A percentile compares a stretch with the other conserved stretches of the same genome.
phyloP scores from a whole-genome alignment of 2,329 filamentous ascomycete genomes.

The Talaromyces atroroseus region DNA sequence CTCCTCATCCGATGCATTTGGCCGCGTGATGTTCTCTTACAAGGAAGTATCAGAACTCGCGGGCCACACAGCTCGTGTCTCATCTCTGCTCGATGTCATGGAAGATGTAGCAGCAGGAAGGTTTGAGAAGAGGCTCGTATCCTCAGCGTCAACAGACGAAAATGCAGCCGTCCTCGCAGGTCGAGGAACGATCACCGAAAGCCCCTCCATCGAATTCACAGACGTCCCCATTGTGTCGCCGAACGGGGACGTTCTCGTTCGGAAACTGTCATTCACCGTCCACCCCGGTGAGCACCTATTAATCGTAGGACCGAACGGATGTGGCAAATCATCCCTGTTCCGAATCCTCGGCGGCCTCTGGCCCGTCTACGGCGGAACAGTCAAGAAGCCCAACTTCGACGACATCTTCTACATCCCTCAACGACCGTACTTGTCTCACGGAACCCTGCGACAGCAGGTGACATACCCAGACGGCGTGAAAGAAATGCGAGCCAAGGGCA shows the following conservation, averaged over 20 bases:
- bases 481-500: conserved; percentile 77
- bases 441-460: conserved; percentile 90
- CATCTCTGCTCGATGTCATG: conserved; percentile 86
- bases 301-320: conserved; percentile 94
- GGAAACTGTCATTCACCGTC: conserved; percentile 79
- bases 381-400: conserved; percentile 83
- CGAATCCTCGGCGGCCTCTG: conserved; percentile 92
- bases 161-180: conserved; percentile 79
- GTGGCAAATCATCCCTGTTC: conserved; percentile 93
- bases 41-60: conserved; percentile 95
- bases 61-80: conserved; percentile 88
- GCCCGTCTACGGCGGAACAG: conserved; percentile 94
- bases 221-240: conserved; percentile 94
- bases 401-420: conserved; percentile 99
- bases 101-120: conserved; percentile 83
- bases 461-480: conserved; percentile 89
- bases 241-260: conserved; percentile 88
- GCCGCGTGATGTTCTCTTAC: conserved; percentile 95
- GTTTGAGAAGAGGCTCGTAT: conserved; percentile 95
- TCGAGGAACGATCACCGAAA: conserved; percentile 76
- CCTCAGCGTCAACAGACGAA: conserved; percentile 72
- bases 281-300: conserved; percentile 83
- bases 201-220: conserved; percentile 75
- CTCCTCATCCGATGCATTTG: conserved; percentile 91
- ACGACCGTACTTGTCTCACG: conserved; percentile 84